Conservation (phyloP, 352 stramenopile species). For the Phytophthora multivora region DNA sequence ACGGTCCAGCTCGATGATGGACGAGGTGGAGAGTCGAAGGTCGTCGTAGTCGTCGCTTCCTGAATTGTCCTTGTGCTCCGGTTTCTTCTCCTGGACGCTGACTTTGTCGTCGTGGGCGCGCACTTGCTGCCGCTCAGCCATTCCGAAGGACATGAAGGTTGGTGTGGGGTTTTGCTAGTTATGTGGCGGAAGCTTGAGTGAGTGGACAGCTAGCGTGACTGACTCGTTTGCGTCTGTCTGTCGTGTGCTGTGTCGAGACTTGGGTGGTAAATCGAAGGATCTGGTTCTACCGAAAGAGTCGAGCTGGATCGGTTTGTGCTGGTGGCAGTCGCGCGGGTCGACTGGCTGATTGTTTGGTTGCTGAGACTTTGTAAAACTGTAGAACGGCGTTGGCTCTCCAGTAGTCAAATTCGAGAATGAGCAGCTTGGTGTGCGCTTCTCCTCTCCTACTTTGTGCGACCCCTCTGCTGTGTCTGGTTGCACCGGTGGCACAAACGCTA, state of each 20-base stretch:
- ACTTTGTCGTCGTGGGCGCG: constrained; percentile 16
- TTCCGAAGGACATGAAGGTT: constrained; percentile 34
- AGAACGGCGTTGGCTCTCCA: constrained; percentile 12
- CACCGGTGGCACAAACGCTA: constrained; percentile 32
- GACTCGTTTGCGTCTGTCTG: constrained; percentile 24
- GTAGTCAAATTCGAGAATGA: constrained; percentile 42
- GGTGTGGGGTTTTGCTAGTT: constrained; percentile 6
- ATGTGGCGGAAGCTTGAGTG: constrained; percentile 20
- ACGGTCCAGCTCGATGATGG: constrained; percentile 57
- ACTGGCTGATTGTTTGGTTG: constrained; percentile 12
- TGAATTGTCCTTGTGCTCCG: constrained; percentile 13
- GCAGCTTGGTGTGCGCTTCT: constrained; percentile 9
- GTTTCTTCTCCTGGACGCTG: constrained; percentile 15
- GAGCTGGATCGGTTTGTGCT: constrained; percentile 3
- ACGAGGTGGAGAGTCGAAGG: constrained; percentile 33
- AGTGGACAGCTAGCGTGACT: constrained; percentile 8
- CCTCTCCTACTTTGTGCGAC: constrained; percentile 14
- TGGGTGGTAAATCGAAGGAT: constrained; percentile 21
- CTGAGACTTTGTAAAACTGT: constrained; percentile 22
- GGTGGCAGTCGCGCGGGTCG: constrained; percentile 16
- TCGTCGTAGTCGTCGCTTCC: constrained; percentile 24
- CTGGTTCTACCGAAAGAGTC: constrained; percentile 32
- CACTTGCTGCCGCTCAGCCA: constrained; percentile 31
- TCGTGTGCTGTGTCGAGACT: constrained; percentile 12
- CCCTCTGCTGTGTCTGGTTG: constrained; percentile 37